These are phyloP conservation scores for Clavariopsis aquatica DNA, from an alignment of 495 filamentous ascomycete genomes.

Conservation along the genomic window DNA sequence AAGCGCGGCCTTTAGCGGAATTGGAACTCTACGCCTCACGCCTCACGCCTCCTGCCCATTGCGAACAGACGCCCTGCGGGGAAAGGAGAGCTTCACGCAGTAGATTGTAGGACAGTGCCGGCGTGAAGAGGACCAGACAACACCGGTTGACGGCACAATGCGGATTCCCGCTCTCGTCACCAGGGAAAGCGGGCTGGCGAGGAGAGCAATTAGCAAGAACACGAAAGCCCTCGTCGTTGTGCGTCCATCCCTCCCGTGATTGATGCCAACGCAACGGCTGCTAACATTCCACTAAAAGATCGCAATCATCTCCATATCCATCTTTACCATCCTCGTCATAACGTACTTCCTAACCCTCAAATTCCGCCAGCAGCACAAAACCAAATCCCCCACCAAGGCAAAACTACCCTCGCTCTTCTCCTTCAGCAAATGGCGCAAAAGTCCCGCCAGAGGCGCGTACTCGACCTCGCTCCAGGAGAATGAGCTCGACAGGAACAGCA, in stretches of 20 bases:
- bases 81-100: background rate
- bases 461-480: constrained; percentile 30
- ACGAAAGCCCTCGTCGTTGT: constrained; percentile 6
- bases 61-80: background rate
- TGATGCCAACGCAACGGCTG: no score
- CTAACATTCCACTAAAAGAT: constrained; percentile 38
- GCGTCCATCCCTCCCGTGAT: background rate
- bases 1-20: background rate
- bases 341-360: constrained; percentile 52
- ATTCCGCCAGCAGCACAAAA: constrained; percentile 57
- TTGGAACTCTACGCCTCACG: background rate
- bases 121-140: background rate
- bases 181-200: background rate
- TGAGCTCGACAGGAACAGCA: constrained; percentile 15
- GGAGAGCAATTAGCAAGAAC: background rate
- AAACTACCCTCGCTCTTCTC: constrained; percentile 28
- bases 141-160: background rate
- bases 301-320: constrained; percentile 46
- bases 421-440: constrained; percentile 27
- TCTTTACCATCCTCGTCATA: constrained; percentile 48
- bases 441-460: constrained; percentile 23
- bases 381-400: constrained; percentile 49
- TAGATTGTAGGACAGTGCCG: background rate
- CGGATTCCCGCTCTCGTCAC: background rate
- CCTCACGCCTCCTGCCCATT: background rate